phyloP scores from a whole-genome alignment of 1,139 yeast genomes.

The Kurtzmaniella quercitrusa region DNA sequence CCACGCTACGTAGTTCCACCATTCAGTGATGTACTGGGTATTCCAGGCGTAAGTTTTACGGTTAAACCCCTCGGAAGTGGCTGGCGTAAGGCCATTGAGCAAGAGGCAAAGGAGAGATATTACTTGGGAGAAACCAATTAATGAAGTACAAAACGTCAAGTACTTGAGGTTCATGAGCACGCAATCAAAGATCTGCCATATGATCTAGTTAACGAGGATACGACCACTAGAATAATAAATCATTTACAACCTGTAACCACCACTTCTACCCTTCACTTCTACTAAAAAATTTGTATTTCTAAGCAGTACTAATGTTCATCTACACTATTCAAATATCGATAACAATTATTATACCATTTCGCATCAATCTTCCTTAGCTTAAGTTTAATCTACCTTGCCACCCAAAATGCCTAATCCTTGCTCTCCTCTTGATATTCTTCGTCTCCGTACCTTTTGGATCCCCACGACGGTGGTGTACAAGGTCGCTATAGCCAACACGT shows the following conservation, averaged over 20 bases:
- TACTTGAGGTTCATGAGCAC: too few species aligned
- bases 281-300: too few species aligned
- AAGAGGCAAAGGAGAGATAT: constrained; percentile 34
- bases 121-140: constrained; percentile 14
- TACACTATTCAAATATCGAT: neutral
- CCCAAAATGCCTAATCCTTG: constrained; percentile 18
- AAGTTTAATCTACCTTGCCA: constrained; percentile 18
- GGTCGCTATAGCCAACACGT: constrained; percentile 21
- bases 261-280: too few species aligned
- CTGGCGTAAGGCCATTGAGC: constrained; percentile 40
- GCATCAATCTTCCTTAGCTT: neutral
- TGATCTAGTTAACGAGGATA: too few species aligned
- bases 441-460: constrained; percentile 6
- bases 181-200: too few species aligned
- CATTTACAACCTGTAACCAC: too few species aligned
- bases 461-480: constrained; percentile 3
- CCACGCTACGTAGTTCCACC: constrained; percentile 58
- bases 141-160: too few species aligned
- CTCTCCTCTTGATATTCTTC: constrained; percentile 4
- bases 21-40: constrained; percentile 46
- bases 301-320: too few species aligned
- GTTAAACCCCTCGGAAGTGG: constrained; percentile 33
- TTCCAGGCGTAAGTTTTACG: constrained; percentile 27
- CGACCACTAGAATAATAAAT: too few species aligned
- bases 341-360: neutral